Evolutionary conservation across 371 early-diverging fungal genomes (phyloP), one percentile per base, ranked within the genome.

Genomic region (Sporodiniella umbellata): DNA sequence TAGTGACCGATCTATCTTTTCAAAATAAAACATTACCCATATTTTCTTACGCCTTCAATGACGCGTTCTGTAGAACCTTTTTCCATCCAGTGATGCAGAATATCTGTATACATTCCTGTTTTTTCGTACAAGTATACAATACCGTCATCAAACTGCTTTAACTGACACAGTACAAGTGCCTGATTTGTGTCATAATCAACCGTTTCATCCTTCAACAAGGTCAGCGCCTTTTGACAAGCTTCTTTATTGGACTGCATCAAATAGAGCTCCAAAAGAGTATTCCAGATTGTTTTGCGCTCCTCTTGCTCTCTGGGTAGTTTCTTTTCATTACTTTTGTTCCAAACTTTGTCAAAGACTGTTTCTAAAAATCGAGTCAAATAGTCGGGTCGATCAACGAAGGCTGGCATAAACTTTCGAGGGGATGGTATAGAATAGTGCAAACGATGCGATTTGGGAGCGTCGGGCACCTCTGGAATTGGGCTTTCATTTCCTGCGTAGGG

Each of bases 261-360:
- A 53, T 94, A 92, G n/a, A 95, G 79, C 55, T 97, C 95, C 56
- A 97, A 58, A 22, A 97, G 67, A 0, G 95, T 93, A 54, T 90
- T 89, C 89, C 94, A 94, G 4, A 92, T 80, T 1, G 85, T 74
- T 50, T 81, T 80, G 22, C 75, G 79, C 30, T 84, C 83, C 22
- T 85, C 85, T 61, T 73, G 70, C 21, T 78, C 83, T 15, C 24
- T 42, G 31, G 38, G 25, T 8, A 44, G 42, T 12, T 30, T 28
- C 44, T 33, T 18, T 24, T 28, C 18, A 12, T 33, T 7, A 45
- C 21, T 14, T 40, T 37, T 2, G 24, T 37, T 15, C 42, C 47
- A 26, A 21, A 39, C 31, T 10, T 64, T 72, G 18, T 83, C 82
- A 46, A 83, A 66, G 0, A 89, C 81, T 10, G 75, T 57, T 58